Conservation (phyloP, 345 rosid genomes). For the Dimocarpus longan region DNA sequence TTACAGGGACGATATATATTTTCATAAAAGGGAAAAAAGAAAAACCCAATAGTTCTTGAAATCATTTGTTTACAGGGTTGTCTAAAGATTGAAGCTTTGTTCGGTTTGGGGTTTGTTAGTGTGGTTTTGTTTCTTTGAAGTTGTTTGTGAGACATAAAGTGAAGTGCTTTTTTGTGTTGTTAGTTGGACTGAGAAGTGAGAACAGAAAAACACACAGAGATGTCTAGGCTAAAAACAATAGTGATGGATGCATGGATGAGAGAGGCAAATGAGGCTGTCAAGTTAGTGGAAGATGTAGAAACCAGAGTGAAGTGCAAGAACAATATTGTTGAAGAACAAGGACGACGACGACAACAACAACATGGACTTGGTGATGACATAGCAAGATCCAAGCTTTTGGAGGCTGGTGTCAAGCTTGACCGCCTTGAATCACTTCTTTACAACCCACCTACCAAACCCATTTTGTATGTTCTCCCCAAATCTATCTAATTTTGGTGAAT, state of each 20-base stretch:
- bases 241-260: slow-evolving; percentile 51
- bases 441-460: slow-evolving; percentile 57
- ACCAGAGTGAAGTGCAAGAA: slow-evolving; percentile 33
- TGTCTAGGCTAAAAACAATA: slow-evolving; percentile 22
- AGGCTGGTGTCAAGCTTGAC: slow-evolving; percentile 58
- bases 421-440: slow-evolving; percentile 59
- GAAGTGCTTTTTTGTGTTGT: background rate
- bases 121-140: background rate
- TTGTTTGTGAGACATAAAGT: no score
- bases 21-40: no score
- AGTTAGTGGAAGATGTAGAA: slow-evolving; percentile 45
- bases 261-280: slow-evolving; percentile 54
- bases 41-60: no score
- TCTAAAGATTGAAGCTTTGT: background rate
- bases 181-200: background rate
- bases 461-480: slow-evolving; percentile 35
- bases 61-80: no score
- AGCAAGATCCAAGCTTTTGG: slow-evolving; percentile 45
- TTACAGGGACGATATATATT: no score
- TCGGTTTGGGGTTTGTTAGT: background rate
- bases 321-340: background rate
- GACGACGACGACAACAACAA: slow-evolving; percentile 5
- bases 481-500: background rate
- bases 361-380: slow-evolving; percentile 14
- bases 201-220: background rate